Evolutionary conservation across 768 basidiomycete species (phyloP), one percentile per base, ranked within the genome.

Genomic region (Russula foetens): DNA sequence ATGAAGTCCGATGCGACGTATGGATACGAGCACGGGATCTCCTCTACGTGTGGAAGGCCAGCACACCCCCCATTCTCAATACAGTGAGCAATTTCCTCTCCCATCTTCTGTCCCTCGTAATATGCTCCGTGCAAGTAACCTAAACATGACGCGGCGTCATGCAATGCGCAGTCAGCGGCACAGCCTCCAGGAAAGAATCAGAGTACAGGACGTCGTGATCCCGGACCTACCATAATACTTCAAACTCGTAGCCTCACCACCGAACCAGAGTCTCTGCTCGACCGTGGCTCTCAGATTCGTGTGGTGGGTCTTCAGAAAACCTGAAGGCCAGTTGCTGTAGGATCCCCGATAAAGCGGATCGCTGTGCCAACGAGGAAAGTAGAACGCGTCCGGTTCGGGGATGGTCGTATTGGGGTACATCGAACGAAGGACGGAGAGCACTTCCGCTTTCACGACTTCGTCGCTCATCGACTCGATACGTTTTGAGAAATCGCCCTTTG

Each of bases 251-350:
- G 79, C 83, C 68, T 86, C 84, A 4, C 84, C 84, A 0, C 84
- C 79, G 63, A 86, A 86, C 76, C 80, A 85, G 19, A 86, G 73
- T 9, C 75, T 73, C 38, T 71, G 63, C 5, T 72, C 72, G 19
- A 86, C 73, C 23, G 81, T 83, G 6, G 82, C 81, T 58, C 80
- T 75, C 49, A 86, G 66, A 66, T 86, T 84, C 28, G 78, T 71
- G n/a, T 81, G 75, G 54, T 85, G 82, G 9, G 70, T 72, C 17
- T 75, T 75, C 12, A 80, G 69, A 63, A 85, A 85, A 3, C 82
- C 76, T 0, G 86, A 76, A 0, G 84, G 85, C 85, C 85, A 88
- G 61, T 86, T 88, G 23, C 82, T 83, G 64, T 84, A 88, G 4
- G 84, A 81, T 4, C 84, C 84, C 23, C 83, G 76, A 69, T 76